Percentiles rank a stretch among this genome's conserved stretches.
Conservation (phyloP, 2,329 filamentous ascomycete genomes). For the Akanthomyces muscarius region DNA sequence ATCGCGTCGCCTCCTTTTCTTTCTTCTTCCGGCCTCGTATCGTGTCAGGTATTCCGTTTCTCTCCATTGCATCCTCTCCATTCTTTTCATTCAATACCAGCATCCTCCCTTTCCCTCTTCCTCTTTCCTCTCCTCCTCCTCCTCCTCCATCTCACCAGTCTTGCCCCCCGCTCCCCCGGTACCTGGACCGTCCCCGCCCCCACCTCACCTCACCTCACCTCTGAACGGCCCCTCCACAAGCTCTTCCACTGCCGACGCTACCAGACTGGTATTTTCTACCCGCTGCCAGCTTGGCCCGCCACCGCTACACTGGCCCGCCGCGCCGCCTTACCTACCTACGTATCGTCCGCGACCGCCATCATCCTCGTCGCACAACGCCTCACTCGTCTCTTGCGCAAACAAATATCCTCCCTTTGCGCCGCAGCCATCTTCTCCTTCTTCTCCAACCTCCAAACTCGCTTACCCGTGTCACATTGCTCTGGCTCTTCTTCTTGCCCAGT, state of each 20-base stretch:
- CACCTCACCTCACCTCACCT: conserved; percentile 1
- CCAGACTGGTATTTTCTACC: neutral
- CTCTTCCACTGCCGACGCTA: neutral
- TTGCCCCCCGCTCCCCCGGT: neutral
- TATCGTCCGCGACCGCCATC: neutral
- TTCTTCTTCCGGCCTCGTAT: neutral
- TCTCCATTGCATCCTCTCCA: neutral
- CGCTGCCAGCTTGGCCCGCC: neutral
- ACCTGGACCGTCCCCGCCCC: conserved; percentile 11
- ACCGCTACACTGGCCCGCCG: neutral
- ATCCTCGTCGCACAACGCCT: conserved; percentile 3
- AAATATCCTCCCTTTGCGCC: conserved; percentile 2
- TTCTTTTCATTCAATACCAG: neutral
- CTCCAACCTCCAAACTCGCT: neutral
- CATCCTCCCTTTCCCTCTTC: neutral
- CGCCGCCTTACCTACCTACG: neutral
- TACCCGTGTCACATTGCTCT: neutral
- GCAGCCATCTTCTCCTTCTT: neutral
- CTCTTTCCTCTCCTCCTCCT: neutral
- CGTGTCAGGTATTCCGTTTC: neutral
- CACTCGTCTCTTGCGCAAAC: conserved; percentile 7
- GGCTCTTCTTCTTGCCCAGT: neutral
- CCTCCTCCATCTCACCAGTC: neutral
- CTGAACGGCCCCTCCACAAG: neutral
- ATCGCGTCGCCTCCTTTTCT: neutral